phyloP scores from a whole-genome alignment of 345 rosid genomes.

The Luvunga scandens region DNA sequence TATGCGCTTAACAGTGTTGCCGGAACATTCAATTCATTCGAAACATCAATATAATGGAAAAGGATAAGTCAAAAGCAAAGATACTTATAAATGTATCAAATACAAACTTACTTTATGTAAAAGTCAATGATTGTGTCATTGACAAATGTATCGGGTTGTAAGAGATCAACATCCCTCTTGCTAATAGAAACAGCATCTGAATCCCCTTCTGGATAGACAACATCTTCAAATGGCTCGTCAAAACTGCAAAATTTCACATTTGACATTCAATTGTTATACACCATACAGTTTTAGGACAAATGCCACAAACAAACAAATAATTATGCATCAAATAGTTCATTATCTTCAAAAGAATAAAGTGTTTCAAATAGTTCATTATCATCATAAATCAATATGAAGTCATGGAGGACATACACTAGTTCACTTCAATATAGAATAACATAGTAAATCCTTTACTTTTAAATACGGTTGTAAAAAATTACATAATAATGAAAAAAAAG shows the following conservation, averaged over 20 bases:
- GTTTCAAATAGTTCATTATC: too few relatives aligned
- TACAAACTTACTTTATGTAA: constrained; percentile 62
- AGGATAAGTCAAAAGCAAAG: not conserved
- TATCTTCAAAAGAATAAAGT: not conserved
- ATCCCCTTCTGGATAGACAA: constrained; percentile 85
- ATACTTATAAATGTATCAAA: not conserved
- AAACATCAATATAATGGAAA: not conserved
- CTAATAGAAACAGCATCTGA: constrained; percentile 82
- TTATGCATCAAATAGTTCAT: not conserved
- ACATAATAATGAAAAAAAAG: not conserved
- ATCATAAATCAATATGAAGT: not conserved
- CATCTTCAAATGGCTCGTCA: constrained; percentile 61
- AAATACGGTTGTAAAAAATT: too few relatives aligned
- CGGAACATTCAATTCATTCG: not conserved
- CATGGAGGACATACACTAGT: not conserved
- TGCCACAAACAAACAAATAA: not conserved
- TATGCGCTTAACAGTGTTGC: not conserved
- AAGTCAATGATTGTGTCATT: constrained; percentile 96
- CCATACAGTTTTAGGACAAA: not conserved
- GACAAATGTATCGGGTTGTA: constrained; percentile 74
- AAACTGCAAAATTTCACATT: constrained; percentile 50
- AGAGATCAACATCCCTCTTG: constrained; percentile 77
- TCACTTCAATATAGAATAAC: not conserved
- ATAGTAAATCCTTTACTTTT: not conserved
- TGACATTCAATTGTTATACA: constrained; percentile 19